Evolutionary conservation across 768 basidiomycete species (phyloP), one percentile per base, ranked within the genome.

Genomic region (Antrodiella citrinella): DNA sequence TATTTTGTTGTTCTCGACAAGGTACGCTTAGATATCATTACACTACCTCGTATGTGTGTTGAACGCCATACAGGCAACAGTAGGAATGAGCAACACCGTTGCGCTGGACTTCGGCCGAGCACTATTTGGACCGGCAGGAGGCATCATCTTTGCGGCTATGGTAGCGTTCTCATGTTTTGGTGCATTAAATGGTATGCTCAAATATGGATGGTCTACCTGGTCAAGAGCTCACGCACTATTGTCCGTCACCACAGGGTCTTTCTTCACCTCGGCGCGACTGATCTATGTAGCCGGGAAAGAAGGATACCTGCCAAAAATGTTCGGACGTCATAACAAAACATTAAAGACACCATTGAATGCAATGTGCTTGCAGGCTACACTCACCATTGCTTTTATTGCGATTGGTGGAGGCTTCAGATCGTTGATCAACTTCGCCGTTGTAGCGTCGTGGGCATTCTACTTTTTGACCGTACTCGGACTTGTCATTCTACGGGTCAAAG

Each of bases 121-220:
- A 1, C 67, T 95, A 5, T 89, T 94, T 55, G 95, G 95, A 2
- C 80, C 84, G 3, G 66, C 84, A n/a, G 95, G 96, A 24, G 93
- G 87, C 0, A 78, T 81, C 4, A 59, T 92, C 13, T 96, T 99
- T 62, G 91, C 95, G 1, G 73, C 84, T 46, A 82, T 92, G 76
- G 95, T 99, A 12, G 90, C 92, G 1, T 76, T 97, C 51, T 96
- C 93, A 2, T 96, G 92, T 64, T 91, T 99, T 56, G 95, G 95
- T 15, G 92, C 96, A 1, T 67, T 99, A 47, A 95, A 96, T 63
- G 88, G 92, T 81, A 58, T 40, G 55, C 62, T 60, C 49, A n/a
- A n/a, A 25, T 26, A 13, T 21, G n/a, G 38, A 2, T 20, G 13
- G 21, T 19, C n/a, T n/a, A 21, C 24, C 4, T 1, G 12, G 0